Percentiles rank a stretch among this genome's conserved stretches.
Conservation (phyloP, 371 early-diverging fungal species). For the Entomophthora muscae region DNA sequence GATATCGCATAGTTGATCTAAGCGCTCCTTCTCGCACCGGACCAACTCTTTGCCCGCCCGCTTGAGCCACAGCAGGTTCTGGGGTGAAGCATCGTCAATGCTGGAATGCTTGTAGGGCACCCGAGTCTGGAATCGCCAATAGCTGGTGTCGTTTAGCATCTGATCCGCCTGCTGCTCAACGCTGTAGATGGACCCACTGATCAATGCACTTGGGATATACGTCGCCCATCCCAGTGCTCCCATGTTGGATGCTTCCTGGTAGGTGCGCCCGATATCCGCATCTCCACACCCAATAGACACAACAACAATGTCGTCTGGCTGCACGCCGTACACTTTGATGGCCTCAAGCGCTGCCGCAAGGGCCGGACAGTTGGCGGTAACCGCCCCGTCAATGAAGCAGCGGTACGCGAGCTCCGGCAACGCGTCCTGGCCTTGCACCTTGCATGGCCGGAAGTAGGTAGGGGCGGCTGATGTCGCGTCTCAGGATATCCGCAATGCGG, state of each 20-base stretch:
- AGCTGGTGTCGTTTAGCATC: background rate
- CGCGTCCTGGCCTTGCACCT: background rate
- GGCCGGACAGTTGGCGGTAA: constrained; percentile 6
- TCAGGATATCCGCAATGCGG: constrained; percentile 5
- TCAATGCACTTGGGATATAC: background rate
- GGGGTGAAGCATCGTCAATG: background rate
- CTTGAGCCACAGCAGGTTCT: background rate
- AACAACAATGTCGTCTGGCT: background rate
- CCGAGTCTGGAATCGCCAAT: background rate
- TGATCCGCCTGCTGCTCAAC: background rate
- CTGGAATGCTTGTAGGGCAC: background rate
- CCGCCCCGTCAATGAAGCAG: background rate
- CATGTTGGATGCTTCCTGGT: background rate
- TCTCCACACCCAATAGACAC: constrained; percentile 1
- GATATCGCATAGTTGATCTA: background rate
- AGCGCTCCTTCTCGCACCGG: background rate
- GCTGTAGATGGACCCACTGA: background rate
- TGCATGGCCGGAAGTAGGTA: constrained; percentile 7
- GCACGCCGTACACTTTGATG: background rate
- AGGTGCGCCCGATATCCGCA: background rate
- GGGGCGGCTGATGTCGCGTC: constrained; percentile 11
- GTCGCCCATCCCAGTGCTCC: background rate
- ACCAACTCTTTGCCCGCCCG: background rate
- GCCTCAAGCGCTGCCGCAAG: background rate
- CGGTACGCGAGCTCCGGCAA: background rate